phyloP scores from a whole-genome alignment of 345 rosid genomes.

The Hibiscus trionum region DNA sequence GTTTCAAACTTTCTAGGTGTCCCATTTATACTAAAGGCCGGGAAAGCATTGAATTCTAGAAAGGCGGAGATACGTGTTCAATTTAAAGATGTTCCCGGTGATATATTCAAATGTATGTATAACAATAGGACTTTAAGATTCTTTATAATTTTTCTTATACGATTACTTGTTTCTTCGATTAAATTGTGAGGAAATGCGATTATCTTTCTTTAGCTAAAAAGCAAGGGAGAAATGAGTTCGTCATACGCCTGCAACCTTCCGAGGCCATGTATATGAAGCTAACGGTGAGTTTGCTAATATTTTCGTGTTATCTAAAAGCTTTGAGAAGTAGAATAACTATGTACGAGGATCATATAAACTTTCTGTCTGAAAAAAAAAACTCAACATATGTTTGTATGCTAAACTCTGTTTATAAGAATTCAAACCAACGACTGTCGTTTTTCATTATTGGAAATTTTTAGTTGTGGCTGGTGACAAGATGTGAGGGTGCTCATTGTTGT shows the following conservation, averaged over 20 bases:
- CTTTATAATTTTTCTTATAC: neutral
- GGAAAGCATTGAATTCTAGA: conserved; percentile 91
- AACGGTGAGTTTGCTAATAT: conserved; percentile 45
- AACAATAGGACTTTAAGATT: conserved; percentile 1
- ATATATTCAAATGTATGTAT: conserved; percentile 74
- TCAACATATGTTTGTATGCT: neutral
- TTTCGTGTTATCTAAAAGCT: neutral
- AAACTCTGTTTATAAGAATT: no score
- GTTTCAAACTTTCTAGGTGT: conserved; percentile 49
- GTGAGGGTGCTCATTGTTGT: no score
- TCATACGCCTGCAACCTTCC: conserved; percentile 91
- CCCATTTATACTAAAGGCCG: conserved; percentile 93
- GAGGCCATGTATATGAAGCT: conserved; percentile 99
- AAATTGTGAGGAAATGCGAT: neutral
- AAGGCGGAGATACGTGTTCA: conserved; percentile 99
- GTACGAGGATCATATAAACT: neutral
- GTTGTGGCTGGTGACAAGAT: no score
- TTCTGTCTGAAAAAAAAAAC: neutral
- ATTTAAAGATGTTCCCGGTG: conserved; percentile 98
- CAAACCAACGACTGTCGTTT: no score
- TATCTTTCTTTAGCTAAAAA: conserved; percentile 45
- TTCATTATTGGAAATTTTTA: no score
- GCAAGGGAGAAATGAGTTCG: conserved; percentile 98
- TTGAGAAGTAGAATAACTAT: neutral
- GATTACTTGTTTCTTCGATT: conserved; percentile 3